A percentile compares a stretch with the other conserved stretches of the same genome.
Conservation (phyloP, 768 basidiomycete species). For the Podaxis sp. region DNA sequence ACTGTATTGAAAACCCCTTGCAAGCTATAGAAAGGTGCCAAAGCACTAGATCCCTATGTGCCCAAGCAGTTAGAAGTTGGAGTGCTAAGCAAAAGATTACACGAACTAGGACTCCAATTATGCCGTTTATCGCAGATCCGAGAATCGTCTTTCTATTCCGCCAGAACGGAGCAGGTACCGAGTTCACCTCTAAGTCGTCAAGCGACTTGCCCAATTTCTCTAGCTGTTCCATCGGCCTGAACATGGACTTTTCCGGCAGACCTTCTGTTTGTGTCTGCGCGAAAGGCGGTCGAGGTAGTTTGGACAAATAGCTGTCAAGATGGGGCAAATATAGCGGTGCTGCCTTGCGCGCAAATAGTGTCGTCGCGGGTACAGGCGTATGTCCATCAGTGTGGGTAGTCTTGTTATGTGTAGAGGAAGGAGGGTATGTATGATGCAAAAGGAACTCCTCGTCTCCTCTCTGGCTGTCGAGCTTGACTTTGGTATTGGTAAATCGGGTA, state of each 20-base stretch:
- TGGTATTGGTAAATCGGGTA: conserved; percentile 5
- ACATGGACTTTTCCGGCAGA: conserved; percentile 36
- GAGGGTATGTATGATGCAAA: conserved; percentile 24
- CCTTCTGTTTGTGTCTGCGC: conserved; percentile 13
- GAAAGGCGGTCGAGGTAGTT: conserved; percentile 46
- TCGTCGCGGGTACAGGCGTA: conserved; percentile 52
- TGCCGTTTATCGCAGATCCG: conserved; percentile 41
- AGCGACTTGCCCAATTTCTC: conserved; percentile 46
- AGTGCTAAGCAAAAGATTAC: neutral
- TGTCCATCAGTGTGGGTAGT: conserved; percentile 22
- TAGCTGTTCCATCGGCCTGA: conserved; percentile 62
- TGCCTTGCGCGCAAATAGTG: conserved; percentile 59
- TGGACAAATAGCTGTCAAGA: conserved; percentile 58
- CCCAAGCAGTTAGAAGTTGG: conserved; percentile 5
- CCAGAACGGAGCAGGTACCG: conserved; percentile 48
- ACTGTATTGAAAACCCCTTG: conserved; percentile 68
- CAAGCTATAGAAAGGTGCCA: conserved; percentile 69
- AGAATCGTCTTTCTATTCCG: conserved; percentile 55
- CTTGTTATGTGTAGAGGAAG: conserved; percentile 6
- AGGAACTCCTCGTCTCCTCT: conserved; percentile 19
- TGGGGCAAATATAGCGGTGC: conserved; percentile 59
- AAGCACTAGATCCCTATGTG: conserved; percentile 63
- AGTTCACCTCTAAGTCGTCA: conserved; percentile 62
- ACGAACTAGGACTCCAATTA: conserved; percentile 58
- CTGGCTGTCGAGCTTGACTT: conserved; percentile 13